Evolutionary conservation across 106 monocot genomes (phyloP).

Genomic region (Dactylorhiza incarnata): DNA sequence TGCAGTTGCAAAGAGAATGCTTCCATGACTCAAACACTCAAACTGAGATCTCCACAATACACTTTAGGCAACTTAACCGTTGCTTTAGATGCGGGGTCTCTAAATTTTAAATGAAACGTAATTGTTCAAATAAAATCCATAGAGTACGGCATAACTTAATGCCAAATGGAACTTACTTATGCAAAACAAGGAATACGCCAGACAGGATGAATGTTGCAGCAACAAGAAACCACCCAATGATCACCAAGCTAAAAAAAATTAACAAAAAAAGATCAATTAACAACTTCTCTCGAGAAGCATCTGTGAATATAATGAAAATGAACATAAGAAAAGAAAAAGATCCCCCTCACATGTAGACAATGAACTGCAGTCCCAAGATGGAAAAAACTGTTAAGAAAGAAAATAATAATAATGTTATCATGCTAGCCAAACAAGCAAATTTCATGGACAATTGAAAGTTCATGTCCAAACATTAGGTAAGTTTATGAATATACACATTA

Average conservation of each 20-base stretch:
- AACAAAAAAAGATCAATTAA: conserved; percentile 1
- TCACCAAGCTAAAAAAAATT: conserved; percentile 46
- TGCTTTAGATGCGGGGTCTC: too few species aligned
- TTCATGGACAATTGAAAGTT: background rate
- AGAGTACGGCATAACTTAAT: background rate
- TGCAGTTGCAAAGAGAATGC: too few species aligned
- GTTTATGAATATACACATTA: background rate
- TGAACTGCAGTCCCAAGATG: conserved; percentile 50
- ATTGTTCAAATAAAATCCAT: too few species aligned
- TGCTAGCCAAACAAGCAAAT: background rate
- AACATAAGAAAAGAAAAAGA: background rate
- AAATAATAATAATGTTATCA: conserved; percentile 8
- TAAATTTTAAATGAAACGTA: too few species aligned
- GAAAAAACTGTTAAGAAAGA: conserved; percentile 60
- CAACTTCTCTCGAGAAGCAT: background rate
- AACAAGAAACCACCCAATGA: conserved; percentile 87
- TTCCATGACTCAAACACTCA: too few species aligned
- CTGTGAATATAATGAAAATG: background rate
- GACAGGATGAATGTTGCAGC: conserved; percentile 73
- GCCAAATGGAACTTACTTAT: conserved; percentile 57
- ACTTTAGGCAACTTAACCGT: too few species aligned
- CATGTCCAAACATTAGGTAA: background rate
- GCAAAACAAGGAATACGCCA: conserved; percentile 79
- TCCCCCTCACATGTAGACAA: conserved; percentile 61
- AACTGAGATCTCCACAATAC: too few species aligned